Conservation (phyloP, 176 grass and related monocot species). For the Paspalum notatum region DNA sequence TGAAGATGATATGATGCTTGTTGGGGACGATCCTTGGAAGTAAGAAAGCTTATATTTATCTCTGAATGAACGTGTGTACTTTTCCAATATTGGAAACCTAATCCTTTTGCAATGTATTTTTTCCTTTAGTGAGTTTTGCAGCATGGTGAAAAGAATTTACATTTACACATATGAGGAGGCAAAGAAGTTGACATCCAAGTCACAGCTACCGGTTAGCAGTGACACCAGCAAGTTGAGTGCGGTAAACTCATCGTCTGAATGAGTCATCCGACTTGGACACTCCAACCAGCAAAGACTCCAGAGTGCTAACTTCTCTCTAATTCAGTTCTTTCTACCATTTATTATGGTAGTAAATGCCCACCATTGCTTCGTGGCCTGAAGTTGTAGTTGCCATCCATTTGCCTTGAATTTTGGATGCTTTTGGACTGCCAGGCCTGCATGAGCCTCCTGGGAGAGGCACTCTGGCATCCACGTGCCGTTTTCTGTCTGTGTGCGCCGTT, state of each 20-base stretch:
- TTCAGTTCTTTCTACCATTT: slow-evolving; percentile 26
- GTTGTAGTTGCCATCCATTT: background rate
- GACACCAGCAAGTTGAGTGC: slow-evolving; percentile 41
- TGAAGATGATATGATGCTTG: slow-evolving; percentile 94
- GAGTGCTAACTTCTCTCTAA: slow-evolving; percentile 33
- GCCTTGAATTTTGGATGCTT: slow-evolving; percentile 36
- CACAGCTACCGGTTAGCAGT: slow-evolving; percentile 38
- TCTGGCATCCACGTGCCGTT: slow-evolving; percentile 1
- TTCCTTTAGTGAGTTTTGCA: slow-evolving; percentile 84
- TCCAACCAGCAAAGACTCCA: slow-evolving; percentile 34
- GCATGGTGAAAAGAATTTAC: slow-evolving; percentile 80
- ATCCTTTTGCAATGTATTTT: slow-evolving; percentile 14
- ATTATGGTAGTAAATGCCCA: slow-evolving; percentile 12
- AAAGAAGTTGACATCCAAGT: slow-evolving; percentile 63
- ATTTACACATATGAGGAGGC: slow-evolving; percentile 85
- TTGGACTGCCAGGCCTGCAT: slow-evolving; percentile 30
- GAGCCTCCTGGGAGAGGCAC: slow-evolving; percentile 35
- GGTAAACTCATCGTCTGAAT: slow-evolving; percentile 42
- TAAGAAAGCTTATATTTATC: slow-evolving; percentile 45
- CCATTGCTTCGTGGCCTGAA: slow-evolving; percentile 19
- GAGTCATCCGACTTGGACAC: slow-evolving; percentile 21
- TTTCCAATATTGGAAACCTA: slow-evolving; percentile 19
- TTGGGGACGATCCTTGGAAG: slow-evolving; percentile 97
- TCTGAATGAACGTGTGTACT: background rate
- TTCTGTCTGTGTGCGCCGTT: background rate